Conservation (phyloP, 1,284 basidiomycete species). For the Cerioporus squamosus region DNA sequence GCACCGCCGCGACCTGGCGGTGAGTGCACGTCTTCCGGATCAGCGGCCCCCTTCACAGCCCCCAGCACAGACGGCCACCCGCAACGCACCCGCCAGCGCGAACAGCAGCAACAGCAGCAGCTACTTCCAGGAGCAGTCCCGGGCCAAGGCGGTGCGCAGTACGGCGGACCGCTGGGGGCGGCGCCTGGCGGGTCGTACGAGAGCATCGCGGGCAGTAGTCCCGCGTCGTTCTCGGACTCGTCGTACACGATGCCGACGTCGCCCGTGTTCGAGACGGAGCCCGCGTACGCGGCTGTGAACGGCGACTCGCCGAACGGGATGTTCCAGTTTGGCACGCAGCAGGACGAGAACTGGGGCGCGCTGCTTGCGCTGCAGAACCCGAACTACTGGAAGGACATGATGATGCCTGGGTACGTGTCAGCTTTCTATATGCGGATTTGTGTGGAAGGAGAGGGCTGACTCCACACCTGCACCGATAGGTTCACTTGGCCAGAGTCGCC, state of each 20-base stretch:
- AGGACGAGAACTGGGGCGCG: conserved; percentile 62
- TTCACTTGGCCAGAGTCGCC: conserved; percentile 30
- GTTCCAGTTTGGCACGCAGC: conserved; percentile 27
- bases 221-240: conserved; percentile 22
- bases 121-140: not conserved
- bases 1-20: conserved; percentile 65
- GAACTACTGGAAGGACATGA: conserved; percentile 75
- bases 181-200: conserved; percentile 12
- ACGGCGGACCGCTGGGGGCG: conserved; percentile 4
- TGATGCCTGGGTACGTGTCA: conserved; percentile 74
- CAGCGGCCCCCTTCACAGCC: conserved; percentile 23
- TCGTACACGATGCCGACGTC: conserved; percentile 22
- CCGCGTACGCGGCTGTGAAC: conserved; percentile 26
- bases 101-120: not conserved
- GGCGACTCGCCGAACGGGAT: conserved; percentile 17
- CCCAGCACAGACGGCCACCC: conserved; percentile 14
- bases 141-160: not conserved
- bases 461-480: conserved; percentile 11
- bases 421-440: no score
- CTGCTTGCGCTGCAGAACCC: conserved; percentile 75
- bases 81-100: not conserved
- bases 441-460: not conserved
- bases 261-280: conserved; percentile 28
- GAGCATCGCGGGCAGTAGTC: conserved; percentile 17
- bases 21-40: conserved; percentile 46